These are phyloP conservation scores for Alisma plantagoaquatica DNA, from an alignment of 106 monocot genomes.

Conservation along the genomic window DNA sequence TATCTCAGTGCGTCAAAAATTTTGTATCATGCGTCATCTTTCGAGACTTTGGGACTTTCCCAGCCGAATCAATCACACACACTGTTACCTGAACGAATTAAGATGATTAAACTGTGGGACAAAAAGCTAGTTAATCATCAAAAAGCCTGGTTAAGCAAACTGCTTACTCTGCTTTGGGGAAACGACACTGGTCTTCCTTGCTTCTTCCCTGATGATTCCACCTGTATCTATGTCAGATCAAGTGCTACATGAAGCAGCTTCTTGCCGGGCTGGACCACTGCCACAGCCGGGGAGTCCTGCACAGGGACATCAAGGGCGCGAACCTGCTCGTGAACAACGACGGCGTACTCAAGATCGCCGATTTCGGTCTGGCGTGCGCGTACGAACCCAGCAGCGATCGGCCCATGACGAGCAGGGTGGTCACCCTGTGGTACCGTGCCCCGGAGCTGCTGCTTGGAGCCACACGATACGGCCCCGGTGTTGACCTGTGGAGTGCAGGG, in stretches of 20 bases:
- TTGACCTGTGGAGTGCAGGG: conserved; percentile 86
- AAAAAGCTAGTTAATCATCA: no score
- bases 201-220: no score
- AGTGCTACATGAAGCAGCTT: conserved; percentile 75
- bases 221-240: conserved; percentile 61
- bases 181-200: no score
- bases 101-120: no score
- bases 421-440: conserved; percentile 85
- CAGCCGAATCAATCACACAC: no score
- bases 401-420: conserved; percentile 69
- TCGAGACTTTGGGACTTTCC: no score
- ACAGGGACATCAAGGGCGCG: conserved; percentile 86
- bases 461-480: conserved; percentile 49
- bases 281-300: conserved; percentile 54
- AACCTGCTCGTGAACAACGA: conserved; percentile 67
- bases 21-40: no score
- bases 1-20: no score
- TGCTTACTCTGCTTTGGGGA: no score
- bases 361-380: conserved; percentile 70
- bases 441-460: conserved; percentile 85
- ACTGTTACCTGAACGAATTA: no score
- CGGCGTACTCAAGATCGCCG: conserved; percentile 68
- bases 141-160: no score
- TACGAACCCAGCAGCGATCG: conserved; percentile 41
- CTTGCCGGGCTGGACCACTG: conserved; percentile 77